Base-by-base conservation (phyloP, 768 basidiomycete genomes). In the Amanita thiersii region DNA sequence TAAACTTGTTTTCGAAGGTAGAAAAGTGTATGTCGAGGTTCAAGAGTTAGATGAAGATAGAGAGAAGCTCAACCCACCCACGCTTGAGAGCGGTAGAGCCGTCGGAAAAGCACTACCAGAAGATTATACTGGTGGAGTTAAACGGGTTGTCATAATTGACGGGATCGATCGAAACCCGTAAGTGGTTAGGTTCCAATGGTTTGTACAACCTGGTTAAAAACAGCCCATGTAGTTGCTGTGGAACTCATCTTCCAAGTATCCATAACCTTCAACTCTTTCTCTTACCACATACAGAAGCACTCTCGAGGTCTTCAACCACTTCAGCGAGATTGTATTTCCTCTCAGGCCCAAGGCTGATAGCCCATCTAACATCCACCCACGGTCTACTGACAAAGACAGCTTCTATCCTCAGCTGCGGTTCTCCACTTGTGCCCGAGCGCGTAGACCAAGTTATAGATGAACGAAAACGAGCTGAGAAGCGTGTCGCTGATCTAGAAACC, bases 251-350 rank as follows among this genome's bases (percentile, higher is more conserved):
- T 40, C 85, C 89, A 4, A 78, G 77, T 39, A 70, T 92, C 37
- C 70, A 81, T 47, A 79, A 81, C 51, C 70, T 86, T 21, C 77
- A 86, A 51, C 62, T 87, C 39, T 81, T 86, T 64, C 59, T 87
- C 32, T 57, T 83, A 31, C 78, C 84, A 17, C 70, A 84, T 54
- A 83, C 78, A 6, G 82, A 84, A 43, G 60, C 77, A 1, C 64
- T 84, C 19, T 66, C 81, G 28, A 73, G 81, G 7, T 72, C 80
- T 5, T 65, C 66, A 11, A 70, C 76, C 2, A 72, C 76, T 0
- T 79, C 81, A 43, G 77, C 76, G 17, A 79, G 88, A 18, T 70
- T 93, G 3, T 86, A 79, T 62, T 92, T 96, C 64, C 69, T 85
- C 37, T 64, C 79, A n/a, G 91, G 90, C 3, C 81, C 84, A 11